Percentiles rank a stretch among this genome's conserved stretches.
Evolutionary conservation across 78 protist species (phyloP).

Genomic region (Polysphondylium violaceum): DNA sequence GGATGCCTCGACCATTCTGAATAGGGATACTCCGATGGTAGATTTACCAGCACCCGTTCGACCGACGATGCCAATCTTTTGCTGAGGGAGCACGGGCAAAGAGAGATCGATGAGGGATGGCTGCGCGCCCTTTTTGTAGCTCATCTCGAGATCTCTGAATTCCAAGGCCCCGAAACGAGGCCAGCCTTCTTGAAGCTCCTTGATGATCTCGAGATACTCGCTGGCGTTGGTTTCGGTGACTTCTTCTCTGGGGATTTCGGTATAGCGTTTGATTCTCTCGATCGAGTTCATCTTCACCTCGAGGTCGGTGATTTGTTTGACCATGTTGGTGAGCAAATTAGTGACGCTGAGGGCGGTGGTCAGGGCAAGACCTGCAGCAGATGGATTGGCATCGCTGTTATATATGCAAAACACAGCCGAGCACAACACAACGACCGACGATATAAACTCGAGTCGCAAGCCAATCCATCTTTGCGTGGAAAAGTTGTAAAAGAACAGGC

Average conservation of each 20-base stretch:
- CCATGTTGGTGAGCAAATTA: constrained; percentile 8
- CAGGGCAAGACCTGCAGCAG: constrained; percentile 79
- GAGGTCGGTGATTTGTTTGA: constrained; percentile 40
- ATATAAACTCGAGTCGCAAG: constrained; percentile 81
- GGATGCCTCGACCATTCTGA: constrained; percentile 73
- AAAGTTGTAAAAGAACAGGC: constrained; percentile 28
- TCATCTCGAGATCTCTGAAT: constrained; percentile 69
- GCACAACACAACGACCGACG: constrained; percentile 20
- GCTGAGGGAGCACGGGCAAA: constrained; percentile 72
- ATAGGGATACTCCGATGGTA: constrained; percentile 67
- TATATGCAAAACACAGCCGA: constrained; percentile 45
- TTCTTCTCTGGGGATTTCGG: constrained; percentile 39
- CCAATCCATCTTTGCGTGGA: constrained; percentile 87
- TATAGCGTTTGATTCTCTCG: constrained; percentile 46
- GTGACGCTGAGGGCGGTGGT: constrained; percentile 70
- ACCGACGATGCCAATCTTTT: constrained; percentile 92
- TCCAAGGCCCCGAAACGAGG: constrained; percentile 85
- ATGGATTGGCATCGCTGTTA: constrained; percentile 9
- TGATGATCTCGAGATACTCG: not conserved
- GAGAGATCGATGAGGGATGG: constrained; percentile 79
- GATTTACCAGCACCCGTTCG: constrained; percentile 93
- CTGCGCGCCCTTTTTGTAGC: constrained; percentile 90
- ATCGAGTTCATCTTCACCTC: constrained; percentile 86
- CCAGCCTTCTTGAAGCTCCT: no score
- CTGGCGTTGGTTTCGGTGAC: not conserved